These are phyloP conservation scores for Rhipidocladum racemiflorum DNA, from an alignment of 176 grass and related monocot genomes.

Conservation along the genomic window DNA sequence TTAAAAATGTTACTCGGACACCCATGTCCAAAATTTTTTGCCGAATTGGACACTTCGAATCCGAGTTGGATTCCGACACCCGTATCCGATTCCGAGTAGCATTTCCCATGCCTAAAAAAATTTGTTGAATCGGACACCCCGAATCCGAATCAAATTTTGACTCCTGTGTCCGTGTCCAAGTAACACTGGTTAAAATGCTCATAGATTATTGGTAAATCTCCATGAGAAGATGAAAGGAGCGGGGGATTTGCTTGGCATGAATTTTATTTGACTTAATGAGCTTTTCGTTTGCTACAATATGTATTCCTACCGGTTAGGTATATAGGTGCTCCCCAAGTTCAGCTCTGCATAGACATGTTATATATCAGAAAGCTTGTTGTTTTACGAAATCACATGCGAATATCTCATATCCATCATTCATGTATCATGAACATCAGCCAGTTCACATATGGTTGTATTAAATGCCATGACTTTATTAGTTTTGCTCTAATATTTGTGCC, in stretches of 20 bases:
- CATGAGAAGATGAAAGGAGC: neutral
- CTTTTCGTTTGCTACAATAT: constrained; percentile 6
- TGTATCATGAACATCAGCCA: neutral
- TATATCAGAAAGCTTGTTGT: neutral
- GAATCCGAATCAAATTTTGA: no score
- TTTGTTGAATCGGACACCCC: no score
- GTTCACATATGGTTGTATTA: constrained; percentile 5
- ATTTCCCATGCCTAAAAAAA: no score
- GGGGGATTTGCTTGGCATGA: neutral
- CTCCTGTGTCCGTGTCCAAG: no score
- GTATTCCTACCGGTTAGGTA: neutral
- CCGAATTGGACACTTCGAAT: no score
- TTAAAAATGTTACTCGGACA: no score
- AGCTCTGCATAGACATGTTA: neutral
- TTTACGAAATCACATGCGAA: neutral
- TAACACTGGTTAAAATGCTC: no score
- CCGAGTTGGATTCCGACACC: no score
- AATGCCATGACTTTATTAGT: neutral
- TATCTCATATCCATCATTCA: neutral
- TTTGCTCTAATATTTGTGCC: neutral
- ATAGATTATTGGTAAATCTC: neutral
- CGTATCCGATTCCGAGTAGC: no score
- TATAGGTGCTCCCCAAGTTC: neutral
- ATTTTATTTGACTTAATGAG: neutral
- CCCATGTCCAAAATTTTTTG: no score